Percentiles rank a stretch among this genome's conserved stretches.
Evolutionary conservation across 2,329 filamentous ascomycete species (phyloP).

Genomic region (Elsinoe necatrix): DNA sequence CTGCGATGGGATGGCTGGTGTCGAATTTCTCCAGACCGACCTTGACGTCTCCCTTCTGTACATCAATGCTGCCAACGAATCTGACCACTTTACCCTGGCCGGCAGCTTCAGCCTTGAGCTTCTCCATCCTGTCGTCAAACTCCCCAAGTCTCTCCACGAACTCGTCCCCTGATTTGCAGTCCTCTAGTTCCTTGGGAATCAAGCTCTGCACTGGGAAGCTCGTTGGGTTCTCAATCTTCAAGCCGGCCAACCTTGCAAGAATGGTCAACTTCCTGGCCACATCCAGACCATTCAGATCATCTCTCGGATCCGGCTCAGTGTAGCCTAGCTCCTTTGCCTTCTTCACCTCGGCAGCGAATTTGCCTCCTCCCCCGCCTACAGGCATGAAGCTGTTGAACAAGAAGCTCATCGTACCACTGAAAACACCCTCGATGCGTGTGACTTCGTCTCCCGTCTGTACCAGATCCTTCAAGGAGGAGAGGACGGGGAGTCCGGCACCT

Average conservation of each 20-base stretch:
- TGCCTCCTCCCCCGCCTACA: slow-evolving; percentile 61
- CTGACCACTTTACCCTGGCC: slow-evolving; percentile 84
- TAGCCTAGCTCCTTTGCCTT: slow-evolving; percentile 91
- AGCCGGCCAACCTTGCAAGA: slow-evolving; percentile 72
- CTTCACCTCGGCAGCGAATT: slow-evolving; percentile 84
- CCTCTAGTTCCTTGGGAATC: slow-evolving; percentile 80
- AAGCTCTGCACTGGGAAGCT: slow-evolving; percentile 90
- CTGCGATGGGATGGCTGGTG: slow-evolving; percentile 80
- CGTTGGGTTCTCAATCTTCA: slow-evolving; percentile 73
- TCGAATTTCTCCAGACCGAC: slow-evolving; percentile 83
- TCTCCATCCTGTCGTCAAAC: slow-evolving; percentile 86
- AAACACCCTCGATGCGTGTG: slow-evolving; percentile 89
- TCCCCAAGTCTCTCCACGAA: slow-evolving; percentile 73
- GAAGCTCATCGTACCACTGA: slow-evolving; percentile 96
- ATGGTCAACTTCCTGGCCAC: slow-evolving; percentile 97
- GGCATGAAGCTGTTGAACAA: slow-evolving; percentile 97
- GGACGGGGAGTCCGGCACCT: slow-evolving; percentile 84
- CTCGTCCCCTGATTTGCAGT: slow-evolving; percentile 66
- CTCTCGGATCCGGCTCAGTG: slow-evolving; percentile 78
- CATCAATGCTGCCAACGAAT: slow-evolving; percentile 89
- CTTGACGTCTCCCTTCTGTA: slow-evolving; percentile 71
- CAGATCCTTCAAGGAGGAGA: slow-evolving; percentile 90
- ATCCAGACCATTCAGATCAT: slow-evolving; percentile 79
- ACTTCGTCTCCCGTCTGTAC: slow-evolving; percentile 88
- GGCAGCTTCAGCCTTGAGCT: slow-evolving; percentile 74